Conservation (phyloP, 2,329 filamentous ascomycete genomes). For the Beauveria sp. region DNA sequence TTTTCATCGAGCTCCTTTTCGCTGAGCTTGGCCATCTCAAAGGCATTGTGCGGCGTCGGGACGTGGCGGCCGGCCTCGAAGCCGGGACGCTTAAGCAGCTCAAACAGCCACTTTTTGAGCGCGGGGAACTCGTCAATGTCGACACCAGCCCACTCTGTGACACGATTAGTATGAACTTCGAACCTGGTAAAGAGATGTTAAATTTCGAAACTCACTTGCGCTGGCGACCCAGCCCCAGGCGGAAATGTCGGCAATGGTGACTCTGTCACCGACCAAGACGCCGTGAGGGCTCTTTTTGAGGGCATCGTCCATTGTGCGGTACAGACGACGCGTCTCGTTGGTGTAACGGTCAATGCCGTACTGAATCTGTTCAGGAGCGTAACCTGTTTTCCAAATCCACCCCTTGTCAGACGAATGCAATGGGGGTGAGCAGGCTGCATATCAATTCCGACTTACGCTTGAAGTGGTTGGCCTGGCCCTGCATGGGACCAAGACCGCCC, state of each 20-base stretch:
- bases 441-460: slow-evolving; percentile 37
- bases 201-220: slow-evolving; percentile 29
- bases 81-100: slow-evolving; percentile 59
- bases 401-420: neutral
- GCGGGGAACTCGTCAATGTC: slow-evolving; percentile 69
- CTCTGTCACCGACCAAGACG: slow-evolving; percentile 59
- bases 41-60: slow-evolving; percentile 56
- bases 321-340: slow-evolving; percentile 78
- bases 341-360: slow-evolving; percentile 77
- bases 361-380: slow-evolving; percentile 73
- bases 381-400: slow-evolving; percentile 34
- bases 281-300: slow-evolving; percentile 49
- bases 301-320: slow-evolving; percentile 67
- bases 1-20: slow-evolving; percentile 50
- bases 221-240: slow-evolving; percentile 69
- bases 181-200: too few species aligned
- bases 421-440: neutral
- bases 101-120: slow-evolving; percentile 70
- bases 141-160: slow-evolving; percentile 31
- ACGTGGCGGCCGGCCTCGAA: slow-evolving; percentile 71
- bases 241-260: slow-evolving; percentile 72
- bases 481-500: slow-evolving; percentile 75
- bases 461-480: slow-evolving; percentile 78
- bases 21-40: slow-evolving; percentile 31
- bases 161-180: neutral